Evolutionary conservation across 805 yeast genomes (phyloP).

Genomic region (Suhomyces canberraensis): DNA sequence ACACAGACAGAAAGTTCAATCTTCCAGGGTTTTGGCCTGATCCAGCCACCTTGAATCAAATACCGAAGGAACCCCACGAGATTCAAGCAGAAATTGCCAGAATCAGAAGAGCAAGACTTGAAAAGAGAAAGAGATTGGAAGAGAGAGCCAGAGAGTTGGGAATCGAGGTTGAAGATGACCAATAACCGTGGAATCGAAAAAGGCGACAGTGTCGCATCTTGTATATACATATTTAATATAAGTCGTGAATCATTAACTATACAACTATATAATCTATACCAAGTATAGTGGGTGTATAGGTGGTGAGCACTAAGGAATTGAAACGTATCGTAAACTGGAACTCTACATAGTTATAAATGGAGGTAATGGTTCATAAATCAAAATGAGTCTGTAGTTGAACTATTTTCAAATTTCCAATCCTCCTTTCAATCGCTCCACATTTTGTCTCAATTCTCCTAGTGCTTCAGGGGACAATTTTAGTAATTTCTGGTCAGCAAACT

Average conservation of each 20-base stretch:
- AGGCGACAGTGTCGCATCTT: background rate
- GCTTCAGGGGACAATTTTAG: background rate
- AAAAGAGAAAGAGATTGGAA: slow-evolving; percentile 70
- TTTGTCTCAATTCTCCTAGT: background rate
- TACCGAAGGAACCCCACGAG: slow-evolving; percentile 91
- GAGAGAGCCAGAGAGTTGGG: slow-evolving; percentile 69
- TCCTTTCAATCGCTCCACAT: background rate
- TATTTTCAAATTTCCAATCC: too few species aligned
- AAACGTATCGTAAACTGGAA: too few species aligned
- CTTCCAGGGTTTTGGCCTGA: slow-evolving; percentile 98
- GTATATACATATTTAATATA: too few species aligned
- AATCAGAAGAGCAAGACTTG: slow-evolving; percentile 71
- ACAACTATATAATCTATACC: too few species aligned
- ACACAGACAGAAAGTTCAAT: slow-evolving; percentile 83
- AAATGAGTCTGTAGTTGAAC: too few species aligned
- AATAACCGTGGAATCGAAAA: too few species aligned
- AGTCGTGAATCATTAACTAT: too few species aligned
- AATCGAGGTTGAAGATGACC: slow-evolving; percentile 44
- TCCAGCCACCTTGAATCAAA: slow-evolving; percentile 83
- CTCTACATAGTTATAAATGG: too few species aligned
- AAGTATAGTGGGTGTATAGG: too few species aligned
- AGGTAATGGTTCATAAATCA: too few species aligned
- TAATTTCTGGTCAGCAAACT: background rate
- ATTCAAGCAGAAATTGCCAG: slow-evolving; percentile 89
- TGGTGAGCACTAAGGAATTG: too few species aligned